These are phyloP conservation scores for Annulohypoxylon nitens DNA, from an alignment of 495 filamentous ascomycete genomes.

Conservation along the genomic window DNA sequence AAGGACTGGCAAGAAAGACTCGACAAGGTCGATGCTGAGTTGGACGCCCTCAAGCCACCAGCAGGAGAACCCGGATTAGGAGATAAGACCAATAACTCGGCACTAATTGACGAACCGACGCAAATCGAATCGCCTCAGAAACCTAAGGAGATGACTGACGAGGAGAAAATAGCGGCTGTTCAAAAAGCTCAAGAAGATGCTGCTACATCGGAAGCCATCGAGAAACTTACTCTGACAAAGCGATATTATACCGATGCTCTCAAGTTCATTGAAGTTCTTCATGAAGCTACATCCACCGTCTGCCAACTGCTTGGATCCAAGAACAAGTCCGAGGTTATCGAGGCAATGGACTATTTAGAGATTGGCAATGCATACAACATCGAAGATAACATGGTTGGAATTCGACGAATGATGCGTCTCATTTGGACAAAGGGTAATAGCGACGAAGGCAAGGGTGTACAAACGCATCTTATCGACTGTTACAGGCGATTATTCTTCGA, in stretches of 20 bases:
- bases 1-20: constrained; percentile 88
- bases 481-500: constrained; percentile 97
- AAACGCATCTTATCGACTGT: constrained; percentile 95
- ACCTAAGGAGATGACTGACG: constrained; percentile 68
- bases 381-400: constrained; percentile 89
- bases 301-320: constrained; percentile 90
- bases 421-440: constrained; percentile 99
- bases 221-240: constrained; percentile 84
- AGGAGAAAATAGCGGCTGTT: constrained; percentile 67
- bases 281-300: constrained; percentile 79
- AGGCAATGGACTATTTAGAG: constrained; percentile 99
- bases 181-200: constrained; percentile 78
- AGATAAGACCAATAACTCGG: constrained; percentile 65
- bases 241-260: constrained; percentile 93
- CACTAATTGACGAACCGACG: constrained; percentile 90
- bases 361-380: constrained; percentile 95
- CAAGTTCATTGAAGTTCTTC: constrained; percentile 93
- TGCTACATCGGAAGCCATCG: constrained; percentile 80
- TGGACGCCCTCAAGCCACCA: constrained; percentile 84
- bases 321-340: constrained; percentile 98
- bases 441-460: constrained; percentile 98
- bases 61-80: constrained; percentile 81
- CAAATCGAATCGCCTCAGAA: constrained; percentile 75
- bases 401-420: constrained; percentile 91
- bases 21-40: constrained; percentile 81